These are phyloP conservation scores for Pistacia vera DNA, from an alignment of 345 rosid genomes.

Conservation along the genomic window DNA sequence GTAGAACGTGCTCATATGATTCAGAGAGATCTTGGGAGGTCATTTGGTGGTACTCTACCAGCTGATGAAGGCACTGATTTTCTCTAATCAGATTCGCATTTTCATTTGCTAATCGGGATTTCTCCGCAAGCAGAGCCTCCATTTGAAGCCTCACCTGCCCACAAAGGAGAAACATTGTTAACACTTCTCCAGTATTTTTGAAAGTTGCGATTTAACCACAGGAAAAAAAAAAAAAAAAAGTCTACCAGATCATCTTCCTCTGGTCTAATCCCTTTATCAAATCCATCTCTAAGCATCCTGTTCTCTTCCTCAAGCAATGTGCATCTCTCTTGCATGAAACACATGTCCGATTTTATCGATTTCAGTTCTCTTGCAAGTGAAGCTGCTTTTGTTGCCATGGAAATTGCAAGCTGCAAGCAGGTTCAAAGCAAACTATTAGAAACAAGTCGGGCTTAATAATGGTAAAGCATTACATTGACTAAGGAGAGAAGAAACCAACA, in stretches of 20 bases:
- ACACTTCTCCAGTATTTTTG: background rate
- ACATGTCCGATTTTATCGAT: constrained; percentile 66
- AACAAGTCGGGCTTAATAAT: background rate
- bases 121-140: constrained; percentile 88
- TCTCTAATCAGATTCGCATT: constrained; percentile 79
- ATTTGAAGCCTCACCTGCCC: constrained; percentile 87
- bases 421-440: constrained; percentile 7
- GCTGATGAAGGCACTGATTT: constrained; percentile 85
- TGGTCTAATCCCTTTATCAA: constrained; percentile 63
- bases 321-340: constrained; percentile 78
- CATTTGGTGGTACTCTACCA: constrained; percentile 84
- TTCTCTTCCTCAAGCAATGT: constrained; percentile 83
- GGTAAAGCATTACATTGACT: background rate
- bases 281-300: constrained; percentile 81
- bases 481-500: constrained; percentile 33
- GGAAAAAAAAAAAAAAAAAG: background rate
- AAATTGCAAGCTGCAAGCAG: constrained; percentile 68
- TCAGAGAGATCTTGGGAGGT: constrained; percentile 80
- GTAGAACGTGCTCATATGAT: constrained; percentile 64
- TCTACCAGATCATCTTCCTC: constrained; percentile 95
- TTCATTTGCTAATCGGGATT: constrained; percentile 84
- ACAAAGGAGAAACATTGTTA: background rate
- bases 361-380: constrained; percentile 80
- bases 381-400: constrained; percentile 84
- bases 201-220: background rate